These are phyloP conservation scores for Serendipita sp. DNA, from an alignment of 768 basidiomycete species.

Conservation along the genomic window DNA sequence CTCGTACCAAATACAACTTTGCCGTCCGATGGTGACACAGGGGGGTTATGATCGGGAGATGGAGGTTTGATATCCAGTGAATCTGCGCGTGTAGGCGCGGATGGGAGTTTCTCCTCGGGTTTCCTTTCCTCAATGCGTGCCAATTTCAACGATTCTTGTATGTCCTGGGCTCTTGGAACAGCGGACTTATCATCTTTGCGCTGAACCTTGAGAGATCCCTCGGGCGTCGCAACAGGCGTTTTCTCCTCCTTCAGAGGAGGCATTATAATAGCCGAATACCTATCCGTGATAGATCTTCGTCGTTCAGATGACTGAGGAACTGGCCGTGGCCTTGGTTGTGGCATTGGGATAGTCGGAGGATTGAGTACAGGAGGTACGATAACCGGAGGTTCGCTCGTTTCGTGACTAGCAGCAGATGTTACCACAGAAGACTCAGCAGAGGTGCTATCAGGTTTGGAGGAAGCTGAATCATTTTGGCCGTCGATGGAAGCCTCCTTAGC, in stretches of 20 bases:
- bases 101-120: not conserved
- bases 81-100: not conserved
- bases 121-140: not conserved
- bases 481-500: not conserved
- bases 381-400: not conserved
- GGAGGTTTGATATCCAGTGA: not conserved
- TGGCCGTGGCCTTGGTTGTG: slow-evolving; percentile 5
- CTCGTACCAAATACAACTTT: not conserved
- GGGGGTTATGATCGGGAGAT: not conserved
- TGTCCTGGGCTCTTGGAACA: not conserved
- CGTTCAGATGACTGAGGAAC: slow-evolving; percentile 26
- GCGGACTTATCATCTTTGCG: not conserved
- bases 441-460: not conserved
- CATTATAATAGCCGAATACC: slow-evolving; percentile 42
- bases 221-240: slow-evolving; percentile 40
- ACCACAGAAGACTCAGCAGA: not conserved
- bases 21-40: not conserved
- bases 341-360: not conserved
- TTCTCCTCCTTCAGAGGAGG: slow-evolving; percentile 54
- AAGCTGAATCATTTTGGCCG: not conserved
- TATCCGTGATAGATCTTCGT: slow-evolving; percentile 51
- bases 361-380: not conserved
- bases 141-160: not conserved
- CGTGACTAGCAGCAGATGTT: not conserved
- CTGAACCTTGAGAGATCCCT: slow-evolving; percentile 28